Base-by-base conservation (phyloP, 305 asterid genomes). In the Caryopteris hybrid region DNA sequence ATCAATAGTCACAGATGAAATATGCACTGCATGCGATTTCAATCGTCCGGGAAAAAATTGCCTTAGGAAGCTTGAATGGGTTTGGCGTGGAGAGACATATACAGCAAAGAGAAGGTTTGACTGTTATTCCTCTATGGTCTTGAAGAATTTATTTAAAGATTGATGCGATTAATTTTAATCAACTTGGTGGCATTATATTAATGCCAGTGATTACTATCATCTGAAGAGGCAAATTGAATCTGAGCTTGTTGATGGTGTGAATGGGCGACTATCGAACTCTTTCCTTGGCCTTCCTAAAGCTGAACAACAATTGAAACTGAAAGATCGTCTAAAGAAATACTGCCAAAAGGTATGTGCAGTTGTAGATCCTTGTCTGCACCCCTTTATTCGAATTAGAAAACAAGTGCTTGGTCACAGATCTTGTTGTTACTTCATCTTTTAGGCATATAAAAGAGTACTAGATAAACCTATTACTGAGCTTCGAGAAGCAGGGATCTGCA, bases 41-140 rank as follows among this genome's bases (percentile, higher is more conserved):
- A 94, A 94, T 76, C 98, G 99, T 68, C 99, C 97, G 4, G 99
- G 98, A 53, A 94, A 94, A 80, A 89, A 84, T 64, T 94, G 99
- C 85, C 98, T 94, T 34, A 76, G 99, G 79, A 94, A 84, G 88
- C 98, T 94, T 76, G 98, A 94, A 76, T 94, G 99, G 99, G 99
- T 91, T 76, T 94, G 99, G 99, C 96, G 99, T 73, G 99, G 99
- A 71, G 98, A 91, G 85, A 85, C 89, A 61, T 94, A 89, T 85
- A 89, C 39, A 84, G 99, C 97, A 73, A 94, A 94, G 88, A 86
- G 93, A 85, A 94, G 99, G 99, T 94, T 57, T 66, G 48, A 54
- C 64, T 76, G 57, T 46, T 62, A 57, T 61, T 71, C 65, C 74
- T 76, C 68, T 70, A 56, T 31, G 64, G 22, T n/a, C 63, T 51